Base-by-base conservation (phyloP, 2,329 filamentous ascomycete genomes). In the Hymenoscyphus scutula region DNA sequence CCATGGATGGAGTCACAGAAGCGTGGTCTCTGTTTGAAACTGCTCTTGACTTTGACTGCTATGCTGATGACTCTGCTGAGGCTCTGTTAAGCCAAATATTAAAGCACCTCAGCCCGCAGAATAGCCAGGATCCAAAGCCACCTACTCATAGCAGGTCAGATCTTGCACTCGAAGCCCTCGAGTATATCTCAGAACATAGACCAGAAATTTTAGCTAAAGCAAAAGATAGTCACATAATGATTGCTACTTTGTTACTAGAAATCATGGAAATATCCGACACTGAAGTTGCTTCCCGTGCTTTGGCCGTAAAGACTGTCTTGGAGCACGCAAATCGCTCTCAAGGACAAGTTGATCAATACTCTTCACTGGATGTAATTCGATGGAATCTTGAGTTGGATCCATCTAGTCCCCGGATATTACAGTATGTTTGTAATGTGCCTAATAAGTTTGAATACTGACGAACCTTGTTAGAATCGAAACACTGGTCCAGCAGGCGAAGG, bases 241-340 rank as follows among this genome's bases (percentile, higher is more conserved):
- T 88, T 0, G 79, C 86, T 34, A 78, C 82, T 0, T 80, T 79
- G 19, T 72, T 89, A 0, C 72, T 89, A 0, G 77, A 80, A 15
- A 70, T 87, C 6, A 82, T 80, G 3, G 85, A 88, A 66, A 74
- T 81, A 0, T 72, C 77, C 2, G 77, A 81, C 58, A 61, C 80
- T 15, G 61, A 59, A 15, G 59, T 72, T 29, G 65, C 64, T 7
- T 64, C 67, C 4, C 65, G 68, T 27, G 68, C 65, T 17, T 65
- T 61, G 17, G 62, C 56, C 51, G 58, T 87, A 25, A 80, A 78
- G 13, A 71, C 76, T 0, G 71, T 82, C 1, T 69, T 87, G 15
- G 80, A 84, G 17, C 68, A 67, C 15, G 45, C 38, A 53, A 59
- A 57, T 11, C 53, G 48, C 4, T n/a, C 62, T 27, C 53, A 41